Base-by-base conservation (phyloP, 345 rosid species). In the Populus pruinosa region DNA sequence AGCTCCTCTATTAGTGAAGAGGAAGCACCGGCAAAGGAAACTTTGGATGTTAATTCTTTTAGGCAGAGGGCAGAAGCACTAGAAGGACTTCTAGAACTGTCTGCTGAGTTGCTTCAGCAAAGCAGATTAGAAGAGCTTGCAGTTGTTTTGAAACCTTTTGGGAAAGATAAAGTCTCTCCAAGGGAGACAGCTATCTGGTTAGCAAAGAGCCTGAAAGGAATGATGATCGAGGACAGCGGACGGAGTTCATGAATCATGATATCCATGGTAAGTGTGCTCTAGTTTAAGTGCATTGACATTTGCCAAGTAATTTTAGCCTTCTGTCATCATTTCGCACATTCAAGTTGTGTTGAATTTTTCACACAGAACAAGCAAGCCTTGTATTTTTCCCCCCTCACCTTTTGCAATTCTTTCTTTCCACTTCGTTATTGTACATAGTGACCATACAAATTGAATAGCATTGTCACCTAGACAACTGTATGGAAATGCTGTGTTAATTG, bases 101-200 rank as follows among this genome's bases (percentile, higher is more conserved):
- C 98, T 12, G 99, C 99, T 1, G 99, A 96, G 74, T 83, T 96
- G 86, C 90, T 96, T 71, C 88, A 93, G 81, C 91, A 92, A 27
- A 92, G 88, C 49, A 87, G 97, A 74, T 84, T 96, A 77, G 97
- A 96, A 84, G 99, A 96, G 87, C 94, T 96, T 44, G 88, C 93
- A 8, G 88, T 96, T n/a, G 98, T 96, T 76, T 84, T 96, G 82
- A 93, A 88, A 85, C 98, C 99, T 31, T 96, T 96, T 25, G 99
- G 99, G 76, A 96, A 91, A 87, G 93, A 91, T 83, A 92, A 90
- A 83, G 99, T 96, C 62, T 92, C 96, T 69, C 99, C 98, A 33
- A 87, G 99, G 89, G 99, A 96, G 86, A 96, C 99, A 2, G 99
- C 99, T 8, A 96, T 96, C 81, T 96, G 99, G 98, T 83, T 96